Evolutionary conservation across 2,329 filamentous ascomycete genomes (phyloP).

Genomic region (Rosellinia necatrix): DNA sequence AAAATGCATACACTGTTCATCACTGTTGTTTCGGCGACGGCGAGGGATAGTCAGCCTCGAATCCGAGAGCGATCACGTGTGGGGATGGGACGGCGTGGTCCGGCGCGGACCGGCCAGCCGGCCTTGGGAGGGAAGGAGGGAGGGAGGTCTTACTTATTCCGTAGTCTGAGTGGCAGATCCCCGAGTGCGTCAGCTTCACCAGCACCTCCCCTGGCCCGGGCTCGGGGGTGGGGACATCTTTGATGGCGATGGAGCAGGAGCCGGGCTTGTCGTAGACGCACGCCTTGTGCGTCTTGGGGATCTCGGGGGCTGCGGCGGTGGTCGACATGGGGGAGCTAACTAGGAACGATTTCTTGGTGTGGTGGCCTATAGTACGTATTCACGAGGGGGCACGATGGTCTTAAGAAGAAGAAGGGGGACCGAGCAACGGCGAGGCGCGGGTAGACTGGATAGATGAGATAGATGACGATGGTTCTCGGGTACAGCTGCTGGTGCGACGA

Average conservation of each 20-base stretch:
- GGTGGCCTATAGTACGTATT: too few relatives aligned
- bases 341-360: too few relatives aligned
- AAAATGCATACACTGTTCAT: conserved; percentile 25
- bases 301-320: neutral
- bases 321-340: too few relatives aligned
- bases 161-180: conserved; percentile 29
- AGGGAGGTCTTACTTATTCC: conserved; percentile 21
- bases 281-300: conserved; percentile 28
- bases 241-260: conserved; percentile 21
- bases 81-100: too few relatives aligned
- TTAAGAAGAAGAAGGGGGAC: too few relatives aligned
- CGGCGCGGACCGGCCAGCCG: too few relatives aligned
- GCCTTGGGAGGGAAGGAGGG: neutral
- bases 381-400: too few relatives aligned
- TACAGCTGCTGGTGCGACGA: too few relatives aligned
- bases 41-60: neutral
- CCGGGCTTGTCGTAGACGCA: conserved; percentile 28
- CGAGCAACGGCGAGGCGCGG: too few relatives aligned
- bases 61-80: too few relatives aligned
- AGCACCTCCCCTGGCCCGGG: conserved; percentile 25
- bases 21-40: conserved; percentile 23
- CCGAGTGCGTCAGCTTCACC: conserved; percentile 30
- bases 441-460: too few relatives aligned
- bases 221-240: conserved; percentile 25
- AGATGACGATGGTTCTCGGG: too few relatives aligned